A percentile compares a stretch with the other conserved stretches of the same genome.
phyloP scores from a whole-genome alignment of 257 asterid genomes.

The Thymus mandschuricus region DNA sequence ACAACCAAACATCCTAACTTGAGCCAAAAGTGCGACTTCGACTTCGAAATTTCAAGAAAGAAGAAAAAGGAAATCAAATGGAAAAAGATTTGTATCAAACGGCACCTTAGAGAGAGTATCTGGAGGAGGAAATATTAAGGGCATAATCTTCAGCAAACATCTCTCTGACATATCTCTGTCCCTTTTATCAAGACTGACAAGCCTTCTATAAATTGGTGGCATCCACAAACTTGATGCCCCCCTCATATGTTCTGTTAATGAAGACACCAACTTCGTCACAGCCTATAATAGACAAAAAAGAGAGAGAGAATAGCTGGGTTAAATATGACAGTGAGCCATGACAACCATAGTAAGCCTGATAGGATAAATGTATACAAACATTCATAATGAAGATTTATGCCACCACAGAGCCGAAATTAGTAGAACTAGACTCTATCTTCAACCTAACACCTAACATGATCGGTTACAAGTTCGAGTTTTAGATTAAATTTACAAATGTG shows the following conservation, averaged over 20 bases:
- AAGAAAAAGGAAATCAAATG: conserved; percentile 5
- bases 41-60: conserved; percentile 5
- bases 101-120: conserved; percentile 68
- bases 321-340: conserved; percentile 15
- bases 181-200: conserved; percentile 70
- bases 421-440: conserved; percentile 10
- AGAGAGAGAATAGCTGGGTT: conserved; percentile 11
- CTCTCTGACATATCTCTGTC: conserved; percentile 85
- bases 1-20: conserved; percentile 15
- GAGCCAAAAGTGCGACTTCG: neutral
- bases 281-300: conserved; percentile 50
- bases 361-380: neutral
- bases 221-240: conserved; percentile 61
- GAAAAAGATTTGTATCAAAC: conserved; percentile 10
- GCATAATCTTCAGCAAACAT: conserved; percentile 66
- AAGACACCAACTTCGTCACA: conserved; percentile 63
- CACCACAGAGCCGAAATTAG: neutral
- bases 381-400: conserved; percentile 3
- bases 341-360: conserved; percentile 16
- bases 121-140: conserved; percentile 61
- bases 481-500: conserved; percentile 2
- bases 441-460: neutral
- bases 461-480: neutral
- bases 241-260: conserved; percentile 60
- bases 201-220: conserved; percentile 84